phyloP scores from a whole-genome alignment of 306 rosid genomes.

The Coriaria nepalensis region DNA sequence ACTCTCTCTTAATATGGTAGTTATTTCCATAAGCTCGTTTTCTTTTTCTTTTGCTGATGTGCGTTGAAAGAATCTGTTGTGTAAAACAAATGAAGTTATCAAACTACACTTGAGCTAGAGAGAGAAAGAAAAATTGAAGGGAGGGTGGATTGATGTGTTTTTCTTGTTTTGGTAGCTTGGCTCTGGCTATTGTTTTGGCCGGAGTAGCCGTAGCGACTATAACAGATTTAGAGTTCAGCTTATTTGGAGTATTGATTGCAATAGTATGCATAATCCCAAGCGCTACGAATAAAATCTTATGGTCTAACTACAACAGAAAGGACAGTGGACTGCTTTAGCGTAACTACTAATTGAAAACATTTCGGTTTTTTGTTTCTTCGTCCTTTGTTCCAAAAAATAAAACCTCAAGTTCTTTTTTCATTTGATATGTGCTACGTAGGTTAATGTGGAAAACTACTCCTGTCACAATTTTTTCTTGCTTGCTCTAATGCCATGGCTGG shows the following conservation, averaged over 20 bases:
- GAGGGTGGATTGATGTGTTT: no score
- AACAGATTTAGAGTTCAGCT: slow-evolving; percentile 78
- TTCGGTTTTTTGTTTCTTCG: not conserved
- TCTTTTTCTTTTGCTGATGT: not conserved
- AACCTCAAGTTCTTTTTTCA: no score
- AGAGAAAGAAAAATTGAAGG: no score
- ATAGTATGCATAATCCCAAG: slow-evolving; percentile 76
- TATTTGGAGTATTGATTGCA: slow-evolving; percentile 61
- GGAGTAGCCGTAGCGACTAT: slow-evolving; percentile 91
- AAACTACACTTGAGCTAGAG: no score
- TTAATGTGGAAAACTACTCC: slow-evolving; percentile 97
- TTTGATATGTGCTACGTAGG: slow-evolving; percentile 24
- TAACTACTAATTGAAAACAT: slow-evolving; percentile 18
- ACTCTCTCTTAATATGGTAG: slow-evolving; percentile 50
- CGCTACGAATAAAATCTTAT: slow-evolving; percentile 70
- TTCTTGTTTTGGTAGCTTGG: slow-evolving; percentile 37
- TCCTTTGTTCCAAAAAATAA: not conserved
- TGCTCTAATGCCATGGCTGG: slow-evolving; percentile 92
- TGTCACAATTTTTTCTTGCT: slow-evolving; percentile 57
- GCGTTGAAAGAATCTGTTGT: no score
- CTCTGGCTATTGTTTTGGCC: slow-evolving; percentile 49
- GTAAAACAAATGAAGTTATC: no score
- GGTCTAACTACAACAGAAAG: slow-evolving; percentile 85
- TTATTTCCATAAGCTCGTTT: not conserved
- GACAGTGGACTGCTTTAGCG: slow-evolving; percentile 91